These are phyloP conservation scores for Penicillium occitanis DNA, from an alignment of 2,329 filamentous ascomycete species.

Conservation along the genomic window DNA sequence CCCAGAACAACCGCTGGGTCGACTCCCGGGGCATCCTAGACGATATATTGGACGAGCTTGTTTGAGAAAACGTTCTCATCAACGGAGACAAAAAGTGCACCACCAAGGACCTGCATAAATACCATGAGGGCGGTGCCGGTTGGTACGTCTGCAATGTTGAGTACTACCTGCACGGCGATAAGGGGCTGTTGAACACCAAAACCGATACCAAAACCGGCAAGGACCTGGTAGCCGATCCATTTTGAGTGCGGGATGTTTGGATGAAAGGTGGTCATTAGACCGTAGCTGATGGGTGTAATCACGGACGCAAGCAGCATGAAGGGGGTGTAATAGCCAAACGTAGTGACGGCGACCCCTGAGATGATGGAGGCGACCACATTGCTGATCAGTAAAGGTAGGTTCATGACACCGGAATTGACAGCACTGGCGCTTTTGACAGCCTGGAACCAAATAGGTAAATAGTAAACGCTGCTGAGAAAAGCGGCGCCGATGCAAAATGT, in stretches of 20 bases:
- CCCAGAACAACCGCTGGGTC: conserved; percentile 1
- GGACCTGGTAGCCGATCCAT: conserved; percentile 31
- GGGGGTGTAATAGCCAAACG: conserved; percentile 31
- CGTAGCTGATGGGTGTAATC: conserved; percentile 31
- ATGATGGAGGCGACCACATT: conserved; percentile 31
- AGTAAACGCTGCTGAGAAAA: conserved; percentile 37
- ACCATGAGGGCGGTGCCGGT: conserved; percentile 28
- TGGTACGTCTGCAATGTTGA: conserved; percentile 30
- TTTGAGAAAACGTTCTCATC: conserved; percentile 33
- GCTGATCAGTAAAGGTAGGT: conserved; percentile 43
- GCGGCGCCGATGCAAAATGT: conserved; percentile 29
- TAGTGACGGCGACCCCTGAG: conserved; percentile 31
- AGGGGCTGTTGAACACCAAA: conserved; percentile 24
- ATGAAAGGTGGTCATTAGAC: conserved; percentile 35
- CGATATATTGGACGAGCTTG: conserved; percentile 30
- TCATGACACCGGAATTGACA: conserved; percentile 40
- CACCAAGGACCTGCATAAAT: conserved; percentile 27
- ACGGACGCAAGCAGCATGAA: conserved; percentile 30
- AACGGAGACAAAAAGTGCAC: conserved; percentile 32
- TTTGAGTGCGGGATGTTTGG: conserved; percentile 24
- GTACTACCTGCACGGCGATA: conserved; percentile 26
- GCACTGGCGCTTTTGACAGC: conserved; percentile 37
- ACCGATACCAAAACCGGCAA: conserved; percentile 26
- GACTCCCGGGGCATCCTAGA: conserved; percentile 19
- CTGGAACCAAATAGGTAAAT: conserved; percentile 50